Conservation (phyloP, 345 rosid species). For the Lepidium didymum region DNA sequence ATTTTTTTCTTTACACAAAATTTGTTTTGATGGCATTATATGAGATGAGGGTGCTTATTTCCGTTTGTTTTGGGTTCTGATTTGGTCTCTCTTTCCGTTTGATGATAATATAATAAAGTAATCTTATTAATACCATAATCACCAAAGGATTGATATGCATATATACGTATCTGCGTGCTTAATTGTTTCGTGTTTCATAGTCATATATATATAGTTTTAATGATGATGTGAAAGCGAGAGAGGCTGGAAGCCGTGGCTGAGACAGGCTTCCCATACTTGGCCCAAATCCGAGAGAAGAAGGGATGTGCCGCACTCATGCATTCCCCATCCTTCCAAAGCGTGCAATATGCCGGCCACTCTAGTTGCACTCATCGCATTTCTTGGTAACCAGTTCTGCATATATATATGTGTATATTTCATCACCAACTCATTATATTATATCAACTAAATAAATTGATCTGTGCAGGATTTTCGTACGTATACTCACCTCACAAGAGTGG, state of each 20-base stretch:
- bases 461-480: too few species aligned
- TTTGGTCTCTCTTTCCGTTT: too few species aligned
- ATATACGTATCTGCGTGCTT: not conserved
- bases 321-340: constrained; percentile 44
- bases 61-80: too few species aligned
- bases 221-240: constrained; percentile 8
- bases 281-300: constrained; percentile 23
- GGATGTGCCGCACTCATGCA: constrained; percentile 40
- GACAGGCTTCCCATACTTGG: constrained; percentile 43
- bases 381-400: constrained; percentile 53
- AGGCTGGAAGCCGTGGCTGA: constrained; percentile 48
- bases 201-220: not conserved
- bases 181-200: not conserved
- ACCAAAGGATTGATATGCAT: not conserved
- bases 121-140: not conserved
- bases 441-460: too few species aligned
- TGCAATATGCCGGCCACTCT: constrained; percentile 51
- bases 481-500: constrained; percentile 57
- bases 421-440: too few species aligned
- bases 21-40: too few species aligned
- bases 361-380: constrained; percentile 55
- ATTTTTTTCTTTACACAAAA: too few species aligned
- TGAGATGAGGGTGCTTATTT: too few species aligned
- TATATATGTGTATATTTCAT: not conserved
- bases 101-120: too few species aligned